phyloP scores from a whole-genome alignment of 176 grass and related monocot species.

The Zoysia pacifica region DNA sequence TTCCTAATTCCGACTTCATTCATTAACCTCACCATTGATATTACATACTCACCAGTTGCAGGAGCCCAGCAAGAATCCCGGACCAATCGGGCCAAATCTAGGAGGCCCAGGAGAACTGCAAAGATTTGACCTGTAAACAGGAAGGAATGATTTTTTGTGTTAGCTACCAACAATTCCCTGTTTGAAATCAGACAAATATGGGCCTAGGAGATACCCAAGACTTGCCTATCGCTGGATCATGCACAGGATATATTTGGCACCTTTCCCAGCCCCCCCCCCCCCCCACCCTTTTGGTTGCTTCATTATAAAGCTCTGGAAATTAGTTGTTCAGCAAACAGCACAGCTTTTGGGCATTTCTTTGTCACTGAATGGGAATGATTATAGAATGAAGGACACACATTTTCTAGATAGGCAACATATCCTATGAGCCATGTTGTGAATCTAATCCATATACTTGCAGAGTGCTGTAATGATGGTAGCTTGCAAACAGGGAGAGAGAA shows the following conservation, averaged over 20 bases:
- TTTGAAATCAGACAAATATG: constrained; percentile 37
- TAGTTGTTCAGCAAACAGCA: constrained; percentile 25
- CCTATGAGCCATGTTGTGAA: neutral
- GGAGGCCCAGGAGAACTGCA: constrained; percentile 31
- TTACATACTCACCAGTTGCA: neutral
- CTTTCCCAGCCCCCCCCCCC: too few species aligned
- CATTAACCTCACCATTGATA: too few species aligned
- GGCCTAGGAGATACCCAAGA: constrained; percentile 33
- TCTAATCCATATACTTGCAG: constrained; percentile 1
- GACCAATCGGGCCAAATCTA: constrained; percentile 28
- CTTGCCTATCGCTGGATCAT: constrained; percentile 23
- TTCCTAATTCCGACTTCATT: neutral
- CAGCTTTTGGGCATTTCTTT: neutral
- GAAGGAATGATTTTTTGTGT: neutral
- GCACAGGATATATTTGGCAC: neutral
- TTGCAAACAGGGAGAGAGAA: neutral
- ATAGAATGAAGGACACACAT: constrained; percentile 21
- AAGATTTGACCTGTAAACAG: constrained; percentile 38
- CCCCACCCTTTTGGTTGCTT: constrained; percentile 28
- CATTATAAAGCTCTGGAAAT: constrained; percentile 16
- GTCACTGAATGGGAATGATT: constrained; percentile 4
- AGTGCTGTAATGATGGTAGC: neutral
- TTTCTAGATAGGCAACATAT: neutral
- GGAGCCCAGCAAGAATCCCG: neutral
- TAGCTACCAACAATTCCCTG: constrained; percentile 35